Evolutionary conservation across 2,329 filamentous ascomycete genomes (phyloP).

Genomic region (Eutypa lata): DNA sequence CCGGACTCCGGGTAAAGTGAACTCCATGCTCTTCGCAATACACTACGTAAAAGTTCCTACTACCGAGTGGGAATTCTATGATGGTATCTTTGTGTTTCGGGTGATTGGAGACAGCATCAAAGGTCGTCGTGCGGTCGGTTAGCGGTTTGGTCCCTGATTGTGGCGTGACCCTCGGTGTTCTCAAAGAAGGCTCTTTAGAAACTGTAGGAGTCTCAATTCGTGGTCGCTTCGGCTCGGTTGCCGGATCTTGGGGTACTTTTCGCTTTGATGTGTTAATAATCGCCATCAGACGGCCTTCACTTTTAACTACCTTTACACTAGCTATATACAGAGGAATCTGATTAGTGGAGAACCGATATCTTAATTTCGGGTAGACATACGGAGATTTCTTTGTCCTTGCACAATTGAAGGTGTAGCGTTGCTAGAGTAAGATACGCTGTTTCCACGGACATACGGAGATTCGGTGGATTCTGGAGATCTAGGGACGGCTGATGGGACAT

Average conservation of each 20-base stretch:
- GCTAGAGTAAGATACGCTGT: not conserved
- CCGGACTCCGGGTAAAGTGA: constrained; percentile 32
- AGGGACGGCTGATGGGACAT: not conserved
- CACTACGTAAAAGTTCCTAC: constrained; percentile 33
- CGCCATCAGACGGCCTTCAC: constrained; percentile 9
- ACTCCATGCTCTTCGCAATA: constrained; percentile 36
- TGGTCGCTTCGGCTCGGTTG: constrained; percentile 6
- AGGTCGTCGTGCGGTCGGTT: constrained; percentile 25
- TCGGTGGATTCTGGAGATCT: not conserved
- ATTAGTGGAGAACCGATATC: too few species aligned
- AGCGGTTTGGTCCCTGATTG: not conserved
- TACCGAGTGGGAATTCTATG: constrained; percentile 25
- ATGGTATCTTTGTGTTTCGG: constrained; percentile 29
- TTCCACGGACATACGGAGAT: not conserved
- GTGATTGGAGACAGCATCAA: constrained; percentile 33
- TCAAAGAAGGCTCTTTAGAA: not conserved
- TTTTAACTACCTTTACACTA: too few species aligned
- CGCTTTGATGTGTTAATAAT: constrained; percentile 16
- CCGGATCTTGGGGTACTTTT: constrained; percentile 4
- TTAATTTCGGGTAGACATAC: too few species aligned
- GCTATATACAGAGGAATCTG: too few species aligned
- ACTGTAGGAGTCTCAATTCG: constrained; percentile 8
- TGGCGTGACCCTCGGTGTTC: constrained; percentile 8
- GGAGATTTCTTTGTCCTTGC: too few species aligned
- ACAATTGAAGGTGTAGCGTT: not conserved